phyloP scores from a whole-genome alignment of 2,329 filamentous ascomycete genomes.

The Ceratocystis eucalypticola region DNA sequence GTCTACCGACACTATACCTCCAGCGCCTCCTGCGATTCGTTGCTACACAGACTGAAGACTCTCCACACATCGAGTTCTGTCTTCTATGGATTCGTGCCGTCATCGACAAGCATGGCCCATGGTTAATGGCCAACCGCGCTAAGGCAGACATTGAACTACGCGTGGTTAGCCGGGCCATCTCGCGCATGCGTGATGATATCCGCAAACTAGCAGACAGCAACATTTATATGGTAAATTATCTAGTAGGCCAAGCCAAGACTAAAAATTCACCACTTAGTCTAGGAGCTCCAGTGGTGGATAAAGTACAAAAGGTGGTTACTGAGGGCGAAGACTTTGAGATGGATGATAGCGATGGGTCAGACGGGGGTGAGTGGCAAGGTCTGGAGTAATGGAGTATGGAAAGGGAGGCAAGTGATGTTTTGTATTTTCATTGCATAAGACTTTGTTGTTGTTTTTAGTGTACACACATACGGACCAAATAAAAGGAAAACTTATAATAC shows the following conservation, averaged over 20 bases:
- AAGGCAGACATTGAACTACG: constrained; percentile 75
- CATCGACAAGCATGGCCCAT: constrained; percentile 70
- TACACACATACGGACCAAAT: constrained; percentile 17
- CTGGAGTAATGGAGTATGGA: constrained; percentile 15
- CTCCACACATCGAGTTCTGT: constrained; percentile 89
- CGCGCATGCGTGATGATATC: constrained; percentile 69
- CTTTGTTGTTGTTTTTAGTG: constrained; percentile 17
- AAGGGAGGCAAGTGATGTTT: background rate
- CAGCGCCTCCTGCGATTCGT: constrained; percentile 75
- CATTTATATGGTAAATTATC: constrained; percentile 74
- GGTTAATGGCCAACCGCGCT: constrained; percentile 66
- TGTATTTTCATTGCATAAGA: constrained; percentile 11
- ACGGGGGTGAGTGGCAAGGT: constrained; percentile 21
- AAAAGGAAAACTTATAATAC: constrained; percentile 1
- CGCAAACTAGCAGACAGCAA: constrained; percentile 77
- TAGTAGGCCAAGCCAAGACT: constrained; percentile 40
- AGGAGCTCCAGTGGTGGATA: constrained; percentile 19
- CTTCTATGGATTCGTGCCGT: constrained; percentile 79
- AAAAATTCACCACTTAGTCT: constrained; percentile 23
- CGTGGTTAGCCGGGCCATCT: constrained; percentile 66
- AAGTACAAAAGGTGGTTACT: constrained; percentile 20
- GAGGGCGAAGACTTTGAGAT: constrained; percentile 25
- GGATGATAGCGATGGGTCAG: constrained; percentile 28
- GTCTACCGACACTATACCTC: constrained; percentile 75
- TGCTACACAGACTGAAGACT: constrained; percentile 74